Evolutionary conservation across 192 early-diverging fungal species (phyloP).

Genomic region (Chytriomyces hyalinus): DNA sequence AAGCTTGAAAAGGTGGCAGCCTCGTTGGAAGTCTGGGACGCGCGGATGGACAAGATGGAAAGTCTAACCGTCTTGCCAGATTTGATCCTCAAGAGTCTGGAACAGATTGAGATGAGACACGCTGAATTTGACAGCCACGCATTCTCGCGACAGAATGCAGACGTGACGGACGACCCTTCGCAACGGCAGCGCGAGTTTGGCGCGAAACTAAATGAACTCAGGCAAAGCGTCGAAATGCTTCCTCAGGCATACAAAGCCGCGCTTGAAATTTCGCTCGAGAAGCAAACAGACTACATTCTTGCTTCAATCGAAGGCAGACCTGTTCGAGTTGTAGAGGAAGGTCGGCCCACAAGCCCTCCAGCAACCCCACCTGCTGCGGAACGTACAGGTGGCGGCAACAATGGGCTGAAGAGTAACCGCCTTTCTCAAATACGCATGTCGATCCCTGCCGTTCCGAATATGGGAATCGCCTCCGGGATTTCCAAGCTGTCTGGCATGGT

Average conservation of each 20-base stretch:
- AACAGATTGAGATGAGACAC: slow-evolving; percentile 11
- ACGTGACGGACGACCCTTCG: background rate
- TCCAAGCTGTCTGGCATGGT: slow-evolving; percentile 16
- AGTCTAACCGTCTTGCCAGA: background rate
- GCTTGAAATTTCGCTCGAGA: slow-evolving; percentile 7
- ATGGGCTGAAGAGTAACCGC: background rate
- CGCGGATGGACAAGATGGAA: slow-evolving; percentile 29
- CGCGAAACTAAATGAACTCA: slow-evolving; percentile 18
- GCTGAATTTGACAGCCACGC: slow-evolving; percentile 1
- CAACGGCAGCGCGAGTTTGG: background rate
- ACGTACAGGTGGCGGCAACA: background rate
- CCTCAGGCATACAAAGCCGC: slow-evolving; percentile 6
- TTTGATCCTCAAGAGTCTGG: background rate
- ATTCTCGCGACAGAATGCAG: background rate
- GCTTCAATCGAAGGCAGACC: background rate
- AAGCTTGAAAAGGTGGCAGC: background rate
- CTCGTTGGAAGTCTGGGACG: background rate
- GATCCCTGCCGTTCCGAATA: slow-evolving; percentile 27
- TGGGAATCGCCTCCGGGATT: slow-evolving; percentile 26
- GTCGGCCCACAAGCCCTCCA: background rate
- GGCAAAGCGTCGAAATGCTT: slow-evolving; percentile 6
- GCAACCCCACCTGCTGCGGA: background rate
- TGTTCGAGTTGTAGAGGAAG: background rate
- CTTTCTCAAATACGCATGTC: background rate
- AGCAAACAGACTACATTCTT: background rate